Percentiles rank a stretch among this genome's conserved stretches.
Evolutionary conservation across 495 filamentous ascomycete species (phyloP).

Genomic region (Xylaria nigripes): DNA sequence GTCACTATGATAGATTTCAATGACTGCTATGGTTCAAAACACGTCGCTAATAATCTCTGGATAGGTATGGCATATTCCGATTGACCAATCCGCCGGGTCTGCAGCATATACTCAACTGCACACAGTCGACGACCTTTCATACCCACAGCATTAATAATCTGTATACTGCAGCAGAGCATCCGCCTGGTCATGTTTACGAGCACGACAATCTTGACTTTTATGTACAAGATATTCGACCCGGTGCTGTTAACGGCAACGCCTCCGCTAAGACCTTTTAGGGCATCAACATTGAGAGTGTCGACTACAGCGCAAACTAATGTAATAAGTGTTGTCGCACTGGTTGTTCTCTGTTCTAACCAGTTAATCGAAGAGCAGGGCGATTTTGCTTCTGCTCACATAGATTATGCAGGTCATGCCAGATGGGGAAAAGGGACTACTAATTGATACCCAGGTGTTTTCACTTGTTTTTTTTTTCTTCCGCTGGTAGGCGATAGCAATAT

Average conservation of each 20-base stretch:
- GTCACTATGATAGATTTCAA: slow-evolving; percentile 22
- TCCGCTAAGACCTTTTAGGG: slow-evolving; percentile 21
- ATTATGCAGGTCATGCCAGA: neutral
- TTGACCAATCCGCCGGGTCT: slow-evolving; percentile 89
- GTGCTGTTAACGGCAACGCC: slow-evolving; percentile 17
- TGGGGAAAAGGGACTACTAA: neutral
- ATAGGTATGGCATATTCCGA: slow-evolving; percentile 83
- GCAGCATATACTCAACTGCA: slow-evolving; percentile 67
- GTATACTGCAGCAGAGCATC: slow-evolving; percentile 73
- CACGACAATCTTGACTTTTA: slow-evolving; percentile 64
- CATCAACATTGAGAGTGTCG: slow-evolving; percentile 18
- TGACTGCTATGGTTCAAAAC: neutral
- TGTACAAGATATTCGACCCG: slow-evolving; percentile 66
- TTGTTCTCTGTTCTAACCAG: neutral
- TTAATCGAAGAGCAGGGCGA: neutral
- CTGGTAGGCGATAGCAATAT: neutral
- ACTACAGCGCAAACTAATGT: slow-evolving; percentile 13
- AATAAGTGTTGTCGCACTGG: slow-evolving; percentile 5
- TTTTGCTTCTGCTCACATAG: neutral
- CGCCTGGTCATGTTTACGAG: slow-evolving; percentile 80
- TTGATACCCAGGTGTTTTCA: slow-evolving; percentile 3
- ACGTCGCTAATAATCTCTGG: slow-evolving; percentile 8
- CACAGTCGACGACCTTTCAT: slow-evolving; percentile 72
- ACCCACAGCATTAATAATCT: slow-evolving; percentile 52
- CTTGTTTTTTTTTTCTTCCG: neutral